Evolutionary conservation across 1,284 basidiomycete genomes (phyloP), one percentile per base, ranked within the genome.

Genomic region (Cryptococcus deneoformans): DNA sequence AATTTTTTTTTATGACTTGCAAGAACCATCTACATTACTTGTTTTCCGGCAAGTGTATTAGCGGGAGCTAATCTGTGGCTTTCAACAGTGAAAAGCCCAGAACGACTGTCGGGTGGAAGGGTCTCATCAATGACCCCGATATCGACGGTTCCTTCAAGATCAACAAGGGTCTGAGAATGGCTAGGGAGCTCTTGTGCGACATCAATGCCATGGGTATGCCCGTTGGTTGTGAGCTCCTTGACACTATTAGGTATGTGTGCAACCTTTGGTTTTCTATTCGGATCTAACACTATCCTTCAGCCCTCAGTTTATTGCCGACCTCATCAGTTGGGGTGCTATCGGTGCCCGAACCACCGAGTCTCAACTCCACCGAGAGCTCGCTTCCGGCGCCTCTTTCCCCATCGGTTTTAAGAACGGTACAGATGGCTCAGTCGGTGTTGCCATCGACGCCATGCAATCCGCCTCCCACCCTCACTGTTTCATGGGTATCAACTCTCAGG

Each of bases 341-440:
- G 95, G 95, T 46, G 95, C 96, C 2, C 84, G 95, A 55, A 99
- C 95, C 12, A 99, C 95, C 55, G 90, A 96, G 78, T 90, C 87
- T 5, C 93, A 96, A 75, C 85, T 96, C 9, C 92, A 95, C 72
- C 86, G 95, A 65, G 78, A 79, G 60, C 69, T 79, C 40, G 76
- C 78, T 3, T 78, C 76, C 0, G 78, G 77, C 50, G 67, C 69
- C 8, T 73, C 75, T 42, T 78, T 78, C 72, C 74, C 78, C 35
- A 75, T 79, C 47, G 78, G 95, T n/a, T 99, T 99, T 87, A 99
- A 99, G 80, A 99, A 99, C 77, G 94, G 94, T 54, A 98, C 95
- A 5, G 94, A 98, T 76, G 95, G 95, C 52, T 88, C 88, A 47
- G 86, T 92, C 63, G 70, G 81, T 61, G 77, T 81, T 43, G 94